Base-by-base conservation (phyloP, 345 rosid genomes). In the Geranium rotundifolium region DNA sequence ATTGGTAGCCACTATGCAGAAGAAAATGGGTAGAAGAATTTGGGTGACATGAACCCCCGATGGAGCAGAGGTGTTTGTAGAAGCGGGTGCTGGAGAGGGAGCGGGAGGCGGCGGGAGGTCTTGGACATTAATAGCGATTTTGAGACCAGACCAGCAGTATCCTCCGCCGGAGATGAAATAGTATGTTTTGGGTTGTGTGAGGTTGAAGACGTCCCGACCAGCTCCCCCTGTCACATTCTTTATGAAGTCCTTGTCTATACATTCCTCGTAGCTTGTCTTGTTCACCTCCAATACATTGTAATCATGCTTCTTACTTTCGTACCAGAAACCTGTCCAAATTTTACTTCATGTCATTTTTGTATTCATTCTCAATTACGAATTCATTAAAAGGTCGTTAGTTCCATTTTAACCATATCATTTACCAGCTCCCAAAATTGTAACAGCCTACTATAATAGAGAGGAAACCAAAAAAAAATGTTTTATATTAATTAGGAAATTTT, bases 111-210 rank as follows among this genome's bases (percentile, higher is more conserved):
- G 67, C 0, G 77, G 81, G 19, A 20, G 61, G 14, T 59, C 75
- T 60, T 60, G 59, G 30, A 76, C 85, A 0, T 46, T 1, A 12
- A 80, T 71, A 0, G 76, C 72, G 1, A 89, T 64, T 66, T 81
- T 86, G 90, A 89, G 75, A 14, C 93, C 87, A 19, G 63, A 31
- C 29, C 58, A 67, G 65, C 96, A 83, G 73, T 78, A 82, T 13
- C 90, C 87, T 46, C 79, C 62, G 29, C 90, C 71, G 41, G 86
- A 72, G 19, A 86, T 58, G 82, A 89, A 89, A 62, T 89, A 81
- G 64, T 80, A 84, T 5, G 84, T 69, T 69, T 65, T 73, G 4
- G 84, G 75, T 54, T 77, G 65, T 7, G 75, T 50, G n/a, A 89
- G 82, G 15, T 86, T 75, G 37, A 77, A 74, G 62, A 86, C 93